Percentiles rank a stretch among this genome's conserved stretches.
These are phyloP conservation scores for Arxiozyma heterogenica DNA, from an alignment of 1,139 yeast species.

Conservation along the genomic window DNA sequence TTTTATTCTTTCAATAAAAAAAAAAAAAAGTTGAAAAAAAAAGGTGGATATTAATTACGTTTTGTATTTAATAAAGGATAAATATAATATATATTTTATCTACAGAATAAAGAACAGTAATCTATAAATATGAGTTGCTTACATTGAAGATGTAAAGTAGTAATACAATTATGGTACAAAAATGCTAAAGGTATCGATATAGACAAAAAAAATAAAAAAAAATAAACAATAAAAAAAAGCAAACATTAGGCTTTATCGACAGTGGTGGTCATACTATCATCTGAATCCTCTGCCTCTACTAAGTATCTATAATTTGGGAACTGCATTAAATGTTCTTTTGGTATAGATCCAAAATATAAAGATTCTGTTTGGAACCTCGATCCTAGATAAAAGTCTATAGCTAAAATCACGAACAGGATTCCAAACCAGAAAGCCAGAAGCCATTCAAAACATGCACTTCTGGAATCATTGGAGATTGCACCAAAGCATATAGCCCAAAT, in stretches of 20 bases:
- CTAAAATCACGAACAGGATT: constrained; percentile 51
- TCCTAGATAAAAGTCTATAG: constrained; percentile 64
- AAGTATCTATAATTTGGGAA: neutral
- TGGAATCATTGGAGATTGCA: constrained; percentile 35
- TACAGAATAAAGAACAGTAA: too few relatives aligned
- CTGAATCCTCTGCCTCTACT: neutral
- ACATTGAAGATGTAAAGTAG: too few relatives aligned
- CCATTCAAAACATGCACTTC: constrained; percentile 70
- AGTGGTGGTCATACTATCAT: neutral
- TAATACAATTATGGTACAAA: too few relatives aligned
- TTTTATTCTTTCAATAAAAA: neutral
- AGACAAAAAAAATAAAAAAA: neutral
- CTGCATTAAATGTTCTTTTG: neutral
- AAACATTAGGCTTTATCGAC: neutral
- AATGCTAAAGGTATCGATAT: neutral
- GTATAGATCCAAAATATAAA: constrained; percentile 25
- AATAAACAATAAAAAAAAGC: too few relatives aligned
- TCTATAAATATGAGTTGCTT: too few relatives aligned
- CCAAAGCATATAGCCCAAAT: constrained; percentile 66
- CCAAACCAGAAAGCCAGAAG: constrained; percentile 76
- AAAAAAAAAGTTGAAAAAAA: too few relatives aligned
- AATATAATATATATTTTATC: neutral
- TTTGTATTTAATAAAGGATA: too few relatives aligned
- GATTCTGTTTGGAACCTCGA: constrained; percentile 29
- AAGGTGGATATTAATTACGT: too few relatives aligned